Evolutionary conservation across 495 filamentous ascomycete species (phyloP).

Genomic region (Hypoxylon fragiforme): DNA sequence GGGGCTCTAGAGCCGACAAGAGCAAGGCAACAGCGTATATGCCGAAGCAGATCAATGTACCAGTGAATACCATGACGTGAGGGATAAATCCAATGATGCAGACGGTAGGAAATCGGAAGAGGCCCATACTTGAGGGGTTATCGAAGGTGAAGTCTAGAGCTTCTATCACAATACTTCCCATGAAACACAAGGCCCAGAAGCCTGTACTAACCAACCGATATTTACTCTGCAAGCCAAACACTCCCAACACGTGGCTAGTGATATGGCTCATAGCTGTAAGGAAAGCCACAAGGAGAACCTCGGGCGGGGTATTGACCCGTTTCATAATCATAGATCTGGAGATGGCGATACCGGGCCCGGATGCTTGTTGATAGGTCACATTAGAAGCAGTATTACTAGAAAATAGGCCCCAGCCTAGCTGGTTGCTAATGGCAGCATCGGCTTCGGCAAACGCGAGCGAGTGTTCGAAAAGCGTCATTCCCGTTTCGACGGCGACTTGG

Average conservation of each 20-base stretch:
- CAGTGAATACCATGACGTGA: slow-evolving; percentile 78
- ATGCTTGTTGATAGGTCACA: slow-evolving; percentile 45
- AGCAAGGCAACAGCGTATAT: slow-evolving; percentile 79
- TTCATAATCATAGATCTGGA: slow-evolving; percentile 61
- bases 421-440: slow-evolving; percentile 78
- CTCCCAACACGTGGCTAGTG: slow-evolving; percentile 79
- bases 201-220: slow-evolving; percentile 82
- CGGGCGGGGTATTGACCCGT: slow-evolving; percentile 78
- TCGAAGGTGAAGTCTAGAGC: slow-evolving; percentile 62
- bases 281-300: slow-evolving; percentile 81
- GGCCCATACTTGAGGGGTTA: slow-evolving; percentile 47
- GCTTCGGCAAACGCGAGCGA: slow-evolving; percentile 96
- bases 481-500: slow-evolving; percentile 76
- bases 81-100: slow-evolving; percentile 95
- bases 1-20: slow-evolving; percentile 72
- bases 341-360: slow-evolving; percentile 50
- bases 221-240: slow-evolving; percentile 74
- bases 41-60: slow-evolving; percentile 69
- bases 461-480: slow-evolving; percentile 96
- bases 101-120: slow-evolving; percentile 85
- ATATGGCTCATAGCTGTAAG: slow-evolving; percentile 89
- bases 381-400: slow-evolving; percentile 37
- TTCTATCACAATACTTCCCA: slow-evolving; percentile 76
- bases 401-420: slow-evolving; percentile 71
- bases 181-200: slow-evolving; percentile 87